Base-by-base conservation (phyloP, 805 yeast species). In the Candida silvicultrix region DNA sequence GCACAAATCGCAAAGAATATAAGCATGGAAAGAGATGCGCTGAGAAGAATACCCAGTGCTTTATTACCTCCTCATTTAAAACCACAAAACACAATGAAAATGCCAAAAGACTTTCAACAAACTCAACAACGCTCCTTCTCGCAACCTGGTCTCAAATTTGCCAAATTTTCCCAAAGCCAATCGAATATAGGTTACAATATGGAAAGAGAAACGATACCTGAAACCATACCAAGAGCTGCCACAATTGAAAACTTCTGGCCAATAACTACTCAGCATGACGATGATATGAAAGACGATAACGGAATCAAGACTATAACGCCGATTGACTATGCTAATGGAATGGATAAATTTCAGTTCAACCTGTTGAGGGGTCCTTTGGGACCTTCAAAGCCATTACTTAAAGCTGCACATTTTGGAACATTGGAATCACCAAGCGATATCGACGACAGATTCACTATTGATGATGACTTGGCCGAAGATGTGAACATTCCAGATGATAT, bases 51-150 rank as follows among this genome's bases (percentile, higher is more conserved):
- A 12, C 63, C 63, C 12, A 48, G 51, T 38, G 61, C 44, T 7
- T 42, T 59, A 18, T 37, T 59, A 2, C 62, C 63, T 10, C 63
- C 63, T 2, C 63, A 59, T 44, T 32, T 59, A 40, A 54, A 51
- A 40, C 53, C 53, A n/a, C 56, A 51, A 21, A 51, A 19, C 4
- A 8, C 31, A 28, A 23, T 23, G 25, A 28, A 28, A 10, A 4
- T 10, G 36, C 10, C 22, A 8, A 22, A n/a, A 12, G 15, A 19
- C 8, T 5, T 16, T 28, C 39, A 20, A 6, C 38, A 20, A 16
- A 15, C n/a, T 14, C 41, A 19, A 5, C 46, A 16, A 29, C 37
- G n/a, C 18, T 18, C 20, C 16, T 18, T 16, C 10, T 18, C 20
- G 8, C 20, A 34, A 34, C 37, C 21, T 34, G 37, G 37, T 7